Percentiles rank a stretch among this genome's conserved stretches.
Conservation (phyloP, 1,284 basidiomycete species). For the Ceratobasidium theobromae region DNA sequence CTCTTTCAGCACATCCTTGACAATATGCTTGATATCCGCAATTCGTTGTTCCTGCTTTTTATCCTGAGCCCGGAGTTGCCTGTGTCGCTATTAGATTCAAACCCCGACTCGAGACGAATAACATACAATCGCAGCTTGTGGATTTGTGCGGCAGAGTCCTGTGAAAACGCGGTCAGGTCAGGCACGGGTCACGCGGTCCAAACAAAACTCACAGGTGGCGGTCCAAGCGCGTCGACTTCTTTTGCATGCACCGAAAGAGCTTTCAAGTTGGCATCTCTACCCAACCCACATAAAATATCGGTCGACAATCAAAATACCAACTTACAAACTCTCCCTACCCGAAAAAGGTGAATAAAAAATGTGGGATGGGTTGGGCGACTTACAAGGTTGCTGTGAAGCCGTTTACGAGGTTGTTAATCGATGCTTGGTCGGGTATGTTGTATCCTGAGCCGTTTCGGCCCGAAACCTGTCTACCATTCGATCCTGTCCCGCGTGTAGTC, state of each 20-base stretch:
- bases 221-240: conserved; percentile 18
- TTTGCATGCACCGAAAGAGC: conserved; percentile 10
- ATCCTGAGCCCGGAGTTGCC: conserved; percentile 46
- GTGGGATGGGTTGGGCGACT: too few relatives aligned
- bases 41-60: conserved; percentile 44
- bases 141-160: conserved; percentile 43
- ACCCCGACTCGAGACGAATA: not conserved
- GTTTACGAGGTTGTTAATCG: conserved; percentile 29
- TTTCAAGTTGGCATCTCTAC: conserved; percentile 13
- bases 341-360: too few relatives aligned
- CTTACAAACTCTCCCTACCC: conserved; percentile 26
- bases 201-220: conserved; percentile 6
- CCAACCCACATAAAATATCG: not conserved
- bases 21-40: conserved; percentile 43
- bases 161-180: not conserved
- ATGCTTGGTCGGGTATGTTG: conserved; percentile 20
- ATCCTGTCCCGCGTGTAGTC: not conserved
- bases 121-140: conserved; percentile 39
- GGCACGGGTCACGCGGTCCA: not conserved
- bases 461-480: not conserved
- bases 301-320: too few relatives aligned
- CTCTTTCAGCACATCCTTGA: conserved; percentile 45
- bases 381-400: conserved; percentile 24
- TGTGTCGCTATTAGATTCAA: not conserved
- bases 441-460: not conserved